A percentile compares a stretch with the other conserved stretches of the same genome.
These are phyloP conservation scores for Whalleya microplaca DNA, from an alignment of 2,329 filamentous ascomycete genomes.

Conservation along the genomic window DNA sequence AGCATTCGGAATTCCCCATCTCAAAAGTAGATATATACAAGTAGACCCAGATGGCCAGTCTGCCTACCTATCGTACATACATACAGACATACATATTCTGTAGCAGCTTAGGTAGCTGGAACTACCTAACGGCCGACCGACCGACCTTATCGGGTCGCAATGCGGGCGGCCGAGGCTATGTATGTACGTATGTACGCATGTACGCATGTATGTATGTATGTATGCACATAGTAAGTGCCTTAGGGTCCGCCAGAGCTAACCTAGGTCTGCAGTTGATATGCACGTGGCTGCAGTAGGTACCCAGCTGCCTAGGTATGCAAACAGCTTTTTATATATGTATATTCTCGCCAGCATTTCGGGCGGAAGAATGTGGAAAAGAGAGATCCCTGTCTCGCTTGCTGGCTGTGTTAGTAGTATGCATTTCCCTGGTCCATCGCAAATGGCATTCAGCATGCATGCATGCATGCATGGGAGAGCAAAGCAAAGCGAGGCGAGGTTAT, in stretches of 20 bases:
- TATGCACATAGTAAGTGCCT: not conserved
- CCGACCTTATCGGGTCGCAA: not conserved
- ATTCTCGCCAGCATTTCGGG: too few species aligned
- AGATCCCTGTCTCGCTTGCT: not conserved
- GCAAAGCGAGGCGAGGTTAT: not conserved
- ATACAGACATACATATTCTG: too few species aligned
- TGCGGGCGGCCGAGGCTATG: not conserved
- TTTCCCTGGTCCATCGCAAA: not conserved
- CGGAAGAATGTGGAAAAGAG: not conserved
- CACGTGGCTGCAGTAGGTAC: not conserved
- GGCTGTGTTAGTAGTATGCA: not conserved
- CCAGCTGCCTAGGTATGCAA: not conserved
- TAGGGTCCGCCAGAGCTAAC: not conserved
- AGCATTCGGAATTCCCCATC: not conserved
- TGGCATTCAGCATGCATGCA: not conserved
- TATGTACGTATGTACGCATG: not conserved
- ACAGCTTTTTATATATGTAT: not conserved
- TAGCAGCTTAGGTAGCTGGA: too few species aligned
- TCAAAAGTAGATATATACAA: not conserved
- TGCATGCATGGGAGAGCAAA: too few species aligned
- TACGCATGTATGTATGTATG: not conserved
- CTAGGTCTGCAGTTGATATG: not conserved
- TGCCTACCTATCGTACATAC: not conserved
- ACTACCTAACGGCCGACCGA: not conserved
- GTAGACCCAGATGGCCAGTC: not conserved